Conservation (phyloP, 495 filamentous ascomycete genomes). For the Aspergillus taichungensis region DNA sequence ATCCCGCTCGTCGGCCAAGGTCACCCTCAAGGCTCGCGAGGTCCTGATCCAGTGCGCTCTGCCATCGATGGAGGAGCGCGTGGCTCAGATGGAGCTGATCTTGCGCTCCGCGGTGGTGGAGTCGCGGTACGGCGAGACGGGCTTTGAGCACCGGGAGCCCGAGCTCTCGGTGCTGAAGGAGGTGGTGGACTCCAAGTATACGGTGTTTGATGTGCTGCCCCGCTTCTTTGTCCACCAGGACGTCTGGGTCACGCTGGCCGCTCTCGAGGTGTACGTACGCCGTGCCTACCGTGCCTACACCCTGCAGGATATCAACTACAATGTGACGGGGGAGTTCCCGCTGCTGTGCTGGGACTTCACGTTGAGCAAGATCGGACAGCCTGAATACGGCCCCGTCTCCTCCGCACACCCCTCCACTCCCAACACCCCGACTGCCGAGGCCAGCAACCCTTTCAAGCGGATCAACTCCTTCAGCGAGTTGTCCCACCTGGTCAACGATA, state of each 20-base stretch:
- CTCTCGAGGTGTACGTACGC: slow-evolving; percentile 91
- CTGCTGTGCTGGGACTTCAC: slow-evolving; percentile 92
- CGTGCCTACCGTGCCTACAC: slow-evolving; percentile 94
- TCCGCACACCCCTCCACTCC: slow-evolving; percentile 75
- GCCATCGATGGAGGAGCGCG: slow-evolving; percentile 89
- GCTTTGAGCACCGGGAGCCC: slow-evolving; percentile 93
- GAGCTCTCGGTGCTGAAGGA: slow-evolving; percentile 82
- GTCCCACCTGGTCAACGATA: slow-evolving; percentile 66
- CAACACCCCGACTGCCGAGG: slow-evolving; percentile 62
- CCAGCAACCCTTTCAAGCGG: slow-evolving; percentile 57
- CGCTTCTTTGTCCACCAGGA: slow-evolving; percentile 91
- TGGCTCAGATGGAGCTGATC: slow-evolving; percentile 97
- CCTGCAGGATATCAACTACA: slow-evolving; percentile 80
- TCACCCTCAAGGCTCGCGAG: slow-evolving; percentile 92
- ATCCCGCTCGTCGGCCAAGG: slow-evolving; percentile 83
- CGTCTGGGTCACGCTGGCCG: slow-evolving; percentile 88
- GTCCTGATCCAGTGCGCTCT: slow-evolving; percentile 94
- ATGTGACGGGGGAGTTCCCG: slow-evolving; percentile 66
- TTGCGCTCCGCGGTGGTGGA: slow-evolving; percentile 94
- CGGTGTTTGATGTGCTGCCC: slow-evolving; percentile 91
- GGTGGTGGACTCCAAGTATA: slow-evolving; percentile 96
- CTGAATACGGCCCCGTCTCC: slow-evolving; percentile 74
- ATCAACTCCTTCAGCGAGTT: slow-evolving; percentile 95
- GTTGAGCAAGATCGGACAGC: slow-evolving; percentile 80
- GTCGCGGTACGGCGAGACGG: slow-evolving; percentile 91